phyloP scores from a whole-genome alignment of 495 filamentous ascomycete species.

The Melanomma pulvis-pyrius region DNA sequence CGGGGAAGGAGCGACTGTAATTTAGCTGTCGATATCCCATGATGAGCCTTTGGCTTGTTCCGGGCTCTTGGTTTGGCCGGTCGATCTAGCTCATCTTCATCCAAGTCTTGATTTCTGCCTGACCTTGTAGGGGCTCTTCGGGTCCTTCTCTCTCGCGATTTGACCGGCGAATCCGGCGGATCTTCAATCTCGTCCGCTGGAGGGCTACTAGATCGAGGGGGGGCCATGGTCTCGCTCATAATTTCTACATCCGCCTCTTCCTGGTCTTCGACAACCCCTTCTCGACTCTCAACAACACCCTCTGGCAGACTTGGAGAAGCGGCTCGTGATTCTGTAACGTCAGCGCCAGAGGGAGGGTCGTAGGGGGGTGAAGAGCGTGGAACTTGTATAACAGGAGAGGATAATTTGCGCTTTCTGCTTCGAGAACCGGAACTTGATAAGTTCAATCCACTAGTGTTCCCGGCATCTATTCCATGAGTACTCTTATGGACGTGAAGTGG shows the following conservation, averaged over 20 bases:
- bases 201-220: slow-evolving; percentile 55
- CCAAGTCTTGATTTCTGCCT: background rate
- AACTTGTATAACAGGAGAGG: slow-evolving; percentile 38
- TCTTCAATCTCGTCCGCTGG: slow-evolving; percentile 14
- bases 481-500: slow-evolving; percentile 54
- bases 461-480: slow-evolving; percentile 10
- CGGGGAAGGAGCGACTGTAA: slow-evolving; percentile 45
- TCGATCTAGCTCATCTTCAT: slow-evolving; percentile 5
- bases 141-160: slow-evolving; percentile 7
- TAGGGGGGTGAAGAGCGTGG: slow-evolving; percentile 42
- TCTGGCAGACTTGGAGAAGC: slow-evolving; percentile 33
- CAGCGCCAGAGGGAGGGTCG: slow-evolving; percentile 18
- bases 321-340: slow-evolving; percentile 22
- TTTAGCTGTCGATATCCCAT: slow-evolving; percentile 43
- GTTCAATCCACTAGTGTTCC: slow-evolving; percentile 1
- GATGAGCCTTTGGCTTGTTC: slow-evolving; percentile 35
- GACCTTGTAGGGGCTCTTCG: background rate
- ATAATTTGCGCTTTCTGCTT: slow-evolving; percentile 41
- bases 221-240: slow-evolving; percentile 56
- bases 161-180: slow-evolving; percentile 10
- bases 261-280: slow-evolving; percentile 34
- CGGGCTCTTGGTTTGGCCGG: slow-evolving; percentile 8
- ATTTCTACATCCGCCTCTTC: slow-evolving; percentile 34
- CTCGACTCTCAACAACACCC: slow-evolving; percentile 28
- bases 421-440: slow-evolving; percentile 15